phyloP scores from a whole-genome alignment of 2,329 filamentous ascomycete genomes.

The Camillea tinctor region DNA sequence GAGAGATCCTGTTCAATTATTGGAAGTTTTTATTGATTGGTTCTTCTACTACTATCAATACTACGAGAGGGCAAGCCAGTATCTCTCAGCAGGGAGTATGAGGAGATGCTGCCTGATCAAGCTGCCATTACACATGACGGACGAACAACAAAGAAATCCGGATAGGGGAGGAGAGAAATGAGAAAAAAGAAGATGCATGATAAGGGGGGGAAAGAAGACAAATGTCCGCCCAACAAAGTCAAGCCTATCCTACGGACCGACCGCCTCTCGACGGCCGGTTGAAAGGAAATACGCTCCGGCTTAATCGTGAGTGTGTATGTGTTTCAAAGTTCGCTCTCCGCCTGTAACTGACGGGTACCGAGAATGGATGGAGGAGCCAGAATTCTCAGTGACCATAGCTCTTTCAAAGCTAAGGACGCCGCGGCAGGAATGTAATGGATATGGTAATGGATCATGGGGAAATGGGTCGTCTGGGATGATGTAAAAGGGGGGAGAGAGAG shows the following conservation, averaged over 20 bases:
- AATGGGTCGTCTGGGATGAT: no score
- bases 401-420: slow-evolving; percentile 47
- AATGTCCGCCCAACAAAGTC: slow-evolving; percentile 91
- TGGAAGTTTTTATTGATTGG: neutral
- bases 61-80: neutral
- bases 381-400: slow-evolving; percentile 61
- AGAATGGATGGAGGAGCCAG: slow-evolving; percentile 65
- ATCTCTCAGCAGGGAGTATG: neutral
- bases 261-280: slow-evolving; percentile 73
- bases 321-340: slow-evolving; percentile 73
- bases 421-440: slow-evolving; percentile 41
- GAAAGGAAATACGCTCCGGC: slow-evolving; percentile 91
- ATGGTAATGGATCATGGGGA: slow-evolving; percentile 2
- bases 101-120: no score
- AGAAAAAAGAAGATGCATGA: neutral
- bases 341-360: slow-evolving; percentile 75
- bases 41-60: neutral
- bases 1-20: no score
- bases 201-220: slow-evolving; percentile 6
- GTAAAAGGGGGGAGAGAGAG: no score
- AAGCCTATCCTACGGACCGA: slow-evolving; percentile 88
- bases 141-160: no score
- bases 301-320: slow-evolving; percentile 81
- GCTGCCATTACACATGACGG: neutral
- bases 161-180: neutral